Conservation (phyloP, 1,139 yeast species). For the Pichiaceae sp. region DNA sequence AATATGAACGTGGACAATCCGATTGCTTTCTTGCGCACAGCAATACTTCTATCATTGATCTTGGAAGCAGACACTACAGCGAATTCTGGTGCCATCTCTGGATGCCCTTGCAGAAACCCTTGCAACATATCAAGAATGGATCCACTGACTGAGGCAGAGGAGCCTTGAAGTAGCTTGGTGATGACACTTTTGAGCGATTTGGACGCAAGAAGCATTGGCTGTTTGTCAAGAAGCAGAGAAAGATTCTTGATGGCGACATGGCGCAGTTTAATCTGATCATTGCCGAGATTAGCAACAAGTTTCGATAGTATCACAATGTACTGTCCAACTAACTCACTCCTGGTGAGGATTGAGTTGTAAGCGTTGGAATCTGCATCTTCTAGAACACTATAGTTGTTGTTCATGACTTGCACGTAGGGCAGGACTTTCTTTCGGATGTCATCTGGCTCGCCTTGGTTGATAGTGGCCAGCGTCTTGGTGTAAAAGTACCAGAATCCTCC, state of each 20-base stretch:
- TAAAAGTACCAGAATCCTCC: background rate
- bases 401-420: conserved; percentile 30
- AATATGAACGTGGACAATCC: conserved; percentile 45
- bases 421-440: conserved; percentile 16
- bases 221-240: conserved; percentile 40
- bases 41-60: conserved; percentile 50
- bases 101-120: conserved; percentile 37
- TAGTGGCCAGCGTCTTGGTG: background rate
- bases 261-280: conserved; percentile 50
- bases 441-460: background rate
- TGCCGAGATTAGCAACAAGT: conserved; percentile 40
- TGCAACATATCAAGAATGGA: conserved; percentile 64
- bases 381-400: background rate
- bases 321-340: background rate
- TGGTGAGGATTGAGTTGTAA: background rate
- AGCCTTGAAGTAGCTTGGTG: conserved; percentile 43
- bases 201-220: conserved; percentile 39
- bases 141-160: conserved; percentile 67
- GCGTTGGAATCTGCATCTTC: background rate
- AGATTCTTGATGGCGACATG: conserved; percentile 59
- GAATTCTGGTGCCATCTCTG: conserved; percentile 38
- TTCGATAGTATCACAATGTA: conserved; percentile 31
- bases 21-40: conserved; percentile 58
- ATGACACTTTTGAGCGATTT: conserved; percentile 46
- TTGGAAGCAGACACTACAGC: conserved; percentile 42